phyloP scores from a whole-genome alignment of 768 basidiomycete species.

The Neoboletus brunneissimus region DNA sequence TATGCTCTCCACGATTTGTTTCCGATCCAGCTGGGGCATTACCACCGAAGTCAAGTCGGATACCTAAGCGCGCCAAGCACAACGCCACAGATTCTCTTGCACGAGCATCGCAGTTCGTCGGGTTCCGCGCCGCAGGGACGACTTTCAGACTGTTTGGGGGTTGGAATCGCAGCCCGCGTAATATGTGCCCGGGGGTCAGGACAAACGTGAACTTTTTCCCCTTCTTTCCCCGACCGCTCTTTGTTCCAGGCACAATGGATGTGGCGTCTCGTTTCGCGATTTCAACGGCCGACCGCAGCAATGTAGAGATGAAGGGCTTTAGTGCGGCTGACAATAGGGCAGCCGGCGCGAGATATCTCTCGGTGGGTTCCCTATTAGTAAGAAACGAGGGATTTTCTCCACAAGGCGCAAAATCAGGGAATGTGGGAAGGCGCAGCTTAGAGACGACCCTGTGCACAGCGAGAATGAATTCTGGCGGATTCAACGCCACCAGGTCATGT shows the following conservation, averaged over 20 bases:
- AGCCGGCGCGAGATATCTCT: slow-evolving; percentile 33
- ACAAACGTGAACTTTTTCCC: slow-evolving; percentile 26
- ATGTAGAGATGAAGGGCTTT: slow-evolving; percentile 32
- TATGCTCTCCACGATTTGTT: not conserved
- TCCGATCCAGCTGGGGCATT: not conserved
- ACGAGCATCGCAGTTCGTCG: slow-evolving; percentile 2
- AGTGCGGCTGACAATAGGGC: slow-evolving; percentile 37
- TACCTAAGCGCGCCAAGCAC: slow-evolving; percentile 32
- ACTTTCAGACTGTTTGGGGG: not conserved
- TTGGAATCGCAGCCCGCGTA: slow-evolving; percentile 34
- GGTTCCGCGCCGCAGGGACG: not conserved
- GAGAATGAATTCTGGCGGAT: slow-evolving; percentile 29
- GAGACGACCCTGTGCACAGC: slow-evolving; percentile 24
- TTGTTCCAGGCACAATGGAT: slow-evolving; percentile 18
- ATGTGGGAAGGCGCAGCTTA: slow-evolving; percentile 21
- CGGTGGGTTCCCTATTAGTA: slow-evolving; percentile 16
- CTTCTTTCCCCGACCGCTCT: slow-evolving; percentile 20
- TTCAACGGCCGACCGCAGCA: slow-evolving; percentile 35
- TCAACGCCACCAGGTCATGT: slow-evolving; percentile 21
- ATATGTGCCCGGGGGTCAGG: slow-evolving; percentile 40
- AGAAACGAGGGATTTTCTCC: slow-evolving; percentile 9
- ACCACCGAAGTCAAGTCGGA: slow-evolving; percentile 24
- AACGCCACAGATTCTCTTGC: slow-evolving; percentile 22
- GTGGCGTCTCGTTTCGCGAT: slow-evolving; percentile 32
- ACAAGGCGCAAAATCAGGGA: slow-evolving; percentile 12